phyloP scores from a whole-genome alignment of 2,329 filamentous ascomycete species.

The Colletotrichum somersetense region DNA sequence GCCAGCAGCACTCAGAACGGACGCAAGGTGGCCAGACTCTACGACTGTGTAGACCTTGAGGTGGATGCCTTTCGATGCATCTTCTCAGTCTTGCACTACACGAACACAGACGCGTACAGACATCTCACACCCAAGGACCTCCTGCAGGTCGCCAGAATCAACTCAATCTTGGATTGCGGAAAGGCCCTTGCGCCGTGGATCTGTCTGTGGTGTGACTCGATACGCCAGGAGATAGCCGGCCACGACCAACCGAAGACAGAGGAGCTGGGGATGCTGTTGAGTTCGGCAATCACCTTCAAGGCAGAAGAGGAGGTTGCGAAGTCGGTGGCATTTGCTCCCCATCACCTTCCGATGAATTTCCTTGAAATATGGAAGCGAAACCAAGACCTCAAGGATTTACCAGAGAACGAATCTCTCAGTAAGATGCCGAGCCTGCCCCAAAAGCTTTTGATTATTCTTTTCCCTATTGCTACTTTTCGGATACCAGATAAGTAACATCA shows the following conservation, averaged over 20 bases:
- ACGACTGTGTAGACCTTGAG: neutral
- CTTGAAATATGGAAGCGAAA: neutral
- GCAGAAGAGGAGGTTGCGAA: neutral
- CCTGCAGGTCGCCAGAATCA: neutral
- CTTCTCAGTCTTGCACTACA: constrained; percentile 20
- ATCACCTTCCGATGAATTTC: neutral
- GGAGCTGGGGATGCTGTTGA: neutral
- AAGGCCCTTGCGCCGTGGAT: constrained; percentile 17
- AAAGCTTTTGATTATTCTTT: neutral
- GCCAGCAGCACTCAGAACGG: neutral
- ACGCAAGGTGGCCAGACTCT: neutral
- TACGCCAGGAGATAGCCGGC: neutral
- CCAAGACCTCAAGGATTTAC: neutral
- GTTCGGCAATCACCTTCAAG: constrained; percentile 17
- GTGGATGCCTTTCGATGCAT: constrained; percentile 17
- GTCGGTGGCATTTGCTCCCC: neutral
- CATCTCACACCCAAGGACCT: neutral
- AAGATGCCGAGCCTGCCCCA: neutral
- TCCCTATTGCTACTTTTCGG: too few species aligned
- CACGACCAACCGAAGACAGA: neutral
- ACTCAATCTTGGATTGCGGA: constrained; percentile 3
- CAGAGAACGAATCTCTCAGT: neutral
- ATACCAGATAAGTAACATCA: too few species aligned
- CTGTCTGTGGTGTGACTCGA: neutral
- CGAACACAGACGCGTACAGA: constrained; percentile 9